Evolutionary conservation across 371 early-diverging fungal genomes (phyloP), one percentile per base, ranked within the genome.

Genomic region (Cokeromyces recurvatus): DNA sequence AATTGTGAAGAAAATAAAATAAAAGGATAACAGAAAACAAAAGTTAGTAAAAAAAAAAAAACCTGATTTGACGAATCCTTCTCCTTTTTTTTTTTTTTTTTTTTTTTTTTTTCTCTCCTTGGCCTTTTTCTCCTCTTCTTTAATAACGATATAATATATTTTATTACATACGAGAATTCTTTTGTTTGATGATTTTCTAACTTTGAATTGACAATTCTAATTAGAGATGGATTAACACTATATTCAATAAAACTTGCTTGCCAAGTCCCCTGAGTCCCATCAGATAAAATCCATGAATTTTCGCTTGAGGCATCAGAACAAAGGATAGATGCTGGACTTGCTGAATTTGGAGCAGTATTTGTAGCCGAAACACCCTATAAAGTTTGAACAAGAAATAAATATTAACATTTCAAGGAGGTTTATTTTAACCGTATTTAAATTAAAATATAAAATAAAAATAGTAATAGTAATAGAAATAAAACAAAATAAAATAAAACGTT

Each of bases 121-220:
- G 29, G 5, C 21, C 32, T 42, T 4, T 9, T 16, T 10, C 10
- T 32, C 2, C 21, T 21, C 9, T 27, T 29, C 21, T 21, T 15
- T 37, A 16, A 16, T 17, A 37, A 17, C 9, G 9, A 37, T 16
- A 16, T 23, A n/a, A 14, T 23, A 37, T 39, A 29, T 52, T 39
- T 43, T 9, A 19, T 36, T 25, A 54, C 56, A 41, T 67, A 71
- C 69, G 79, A 66, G 50, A 90, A 87, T 8, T 74, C 60, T 46
- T 84, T 74, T 43, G 88, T 85, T 44, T 87, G 87, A 23, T 84
- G 68, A 22, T 78, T 77, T 15, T 69, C 55, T 14, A 63, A 50
- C 42, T 53, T 55, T 6, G 89, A 72, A 51, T 90, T 90, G 48
- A 68, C 77, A 14, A 90, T 63, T 10, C 87, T 72, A 46, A 90